Conservation (phyloP, 352 stramenopile genomes). For the Hyphochytrium catenoides region DNA sequence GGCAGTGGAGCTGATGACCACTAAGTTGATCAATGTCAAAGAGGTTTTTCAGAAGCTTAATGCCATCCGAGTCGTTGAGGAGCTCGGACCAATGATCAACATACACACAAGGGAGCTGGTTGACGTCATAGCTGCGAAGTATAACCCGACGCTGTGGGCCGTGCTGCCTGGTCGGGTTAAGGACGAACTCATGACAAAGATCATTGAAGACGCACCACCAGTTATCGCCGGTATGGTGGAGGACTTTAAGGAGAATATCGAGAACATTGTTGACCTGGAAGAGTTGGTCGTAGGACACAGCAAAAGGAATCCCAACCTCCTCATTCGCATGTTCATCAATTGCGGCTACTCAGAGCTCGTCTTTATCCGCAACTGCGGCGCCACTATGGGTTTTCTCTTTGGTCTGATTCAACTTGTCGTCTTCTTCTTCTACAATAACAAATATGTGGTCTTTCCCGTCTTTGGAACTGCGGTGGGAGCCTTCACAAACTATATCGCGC, state of each 20-base stretch:
- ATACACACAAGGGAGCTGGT: no score
- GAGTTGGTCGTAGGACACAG: slow-evolving; percentile 81
- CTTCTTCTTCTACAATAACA: slow-evolving; percentile 44
- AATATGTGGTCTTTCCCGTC: slow-evolving; percentile 62
- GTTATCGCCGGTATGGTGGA: slow-evolving; percentile 82
- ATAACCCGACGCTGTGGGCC: slow-evolving; percentile 52
- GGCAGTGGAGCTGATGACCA: slow-evolving; percentile 74
- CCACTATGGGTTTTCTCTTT: slow-evolving; percentile 68
- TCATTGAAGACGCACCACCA: slow-evolving; percentile 70
- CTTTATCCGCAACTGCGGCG: slow-evolving; percentile 70
- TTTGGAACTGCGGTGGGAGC: slow-evolving; percentile 83
- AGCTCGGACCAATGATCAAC: slow-evolving; percentile 74
- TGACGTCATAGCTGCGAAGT: slow-evolving; percentile 64
- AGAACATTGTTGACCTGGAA: slow-evolving; percentile 85
- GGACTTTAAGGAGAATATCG: slow-evolving; percentile 79
- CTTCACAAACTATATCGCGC: slow-evolving; percentile 87
- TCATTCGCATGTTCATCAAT: slow-evolving; percentile 83
- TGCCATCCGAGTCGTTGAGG: slow-evolving; percentile 59
- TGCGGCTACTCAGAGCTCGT: slow-evolving; percentile 69
- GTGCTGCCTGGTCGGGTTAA: slow-evolving; percentile 48
- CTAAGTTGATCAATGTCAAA: slow-evolving; percentile 70
- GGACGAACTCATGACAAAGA: slow-evolving; percentile 74
- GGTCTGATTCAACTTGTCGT: slow-evolving; percentile 57
- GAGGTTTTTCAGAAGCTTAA: slow-evolving; percentile 78
- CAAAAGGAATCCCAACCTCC: slow-evolving; percentile 77